Evolutionary conservation across 2,329 filamentous ascomycete genomes (phyloP).

Genomic region (Xylaria sp.): DNA sequence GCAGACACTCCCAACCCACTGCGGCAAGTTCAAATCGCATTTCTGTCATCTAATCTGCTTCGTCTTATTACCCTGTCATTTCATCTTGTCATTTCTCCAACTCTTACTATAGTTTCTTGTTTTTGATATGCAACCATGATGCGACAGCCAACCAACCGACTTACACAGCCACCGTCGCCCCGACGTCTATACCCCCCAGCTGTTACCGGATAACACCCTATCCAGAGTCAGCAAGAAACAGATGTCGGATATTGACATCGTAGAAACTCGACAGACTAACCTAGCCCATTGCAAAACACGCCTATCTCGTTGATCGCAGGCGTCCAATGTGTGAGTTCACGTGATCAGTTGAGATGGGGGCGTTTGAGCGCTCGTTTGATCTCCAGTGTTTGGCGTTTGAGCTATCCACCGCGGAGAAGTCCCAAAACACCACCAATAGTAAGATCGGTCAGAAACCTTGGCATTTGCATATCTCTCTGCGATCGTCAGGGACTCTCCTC

Average conservation of each 20-base stretch:
- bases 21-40: not conserved
- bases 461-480: not conserved
- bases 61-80: not conserved
- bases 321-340: conserved; percentile 1
- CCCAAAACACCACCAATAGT: conserved; percentile 16
- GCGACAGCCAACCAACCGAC: conserved; percentile 8
- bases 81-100: not conserved
- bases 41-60: not conserved
- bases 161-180: conserved; percentile 10
- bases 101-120: not conserved
- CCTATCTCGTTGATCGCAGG: not conserved
- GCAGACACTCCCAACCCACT: not conserved
- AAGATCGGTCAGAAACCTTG: conserved; percentile 10
- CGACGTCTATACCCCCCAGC: conserved; percentile 28
- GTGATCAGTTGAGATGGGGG: conserved; percentile 12
- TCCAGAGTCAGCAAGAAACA: conserved; percentile 20
- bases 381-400: conserved; percentile 33
- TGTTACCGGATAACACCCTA: conserved; percentile 17
- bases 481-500: conserved; percentile 18
- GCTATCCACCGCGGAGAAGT: conserved; percentile 15
- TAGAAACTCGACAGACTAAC: not conserved
- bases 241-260: not conserved
- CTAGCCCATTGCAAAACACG: not conserved
- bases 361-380: conserved; percentile 41
- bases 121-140: not conserved